phyloP scores from a whole-genome alignment of 2,329 filamentous ascomycete species.

The Trichophyton rubrum region DNA sequence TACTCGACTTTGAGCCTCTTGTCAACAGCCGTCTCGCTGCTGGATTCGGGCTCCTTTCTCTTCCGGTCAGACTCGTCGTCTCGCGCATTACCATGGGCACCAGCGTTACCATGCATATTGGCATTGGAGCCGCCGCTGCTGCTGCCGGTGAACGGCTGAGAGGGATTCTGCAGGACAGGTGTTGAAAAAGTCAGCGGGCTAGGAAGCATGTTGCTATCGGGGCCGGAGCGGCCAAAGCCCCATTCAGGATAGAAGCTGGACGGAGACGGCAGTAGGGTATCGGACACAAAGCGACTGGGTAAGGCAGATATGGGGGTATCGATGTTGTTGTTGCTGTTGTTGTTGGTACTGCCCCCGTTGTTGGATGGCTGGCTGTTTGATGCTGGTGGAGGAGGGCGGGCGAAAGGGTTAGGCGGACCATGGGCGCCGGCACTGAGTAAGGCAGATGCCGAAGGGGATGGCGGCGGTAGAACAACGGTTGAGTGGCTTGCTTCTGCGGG shows the following conservation, averaged over 20 bases:
- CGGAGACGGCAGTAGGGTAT: slow-evolving; percentile 77
- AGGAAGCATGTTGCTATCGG: slow-evolving; percentile 73
- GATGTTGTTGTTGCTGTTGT: slow-evolving; percentile 29
- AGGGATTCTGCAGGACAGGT: slow-evolving; percentile 38
- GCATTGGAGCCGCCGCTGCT: background rate
- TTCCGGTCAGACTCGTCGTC: background rate
- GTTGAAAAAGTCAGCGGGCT: slow-evolving; percentile 90
- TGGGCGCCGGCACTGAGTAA: slow-evolving; percentile 81
- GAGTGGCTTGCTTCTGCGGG: slow-evolving; percentile 44
- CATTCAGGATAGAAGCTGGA: slow-evolving; percentile 89
- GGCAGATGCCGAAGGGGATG: slow-evolving; percentile 76
- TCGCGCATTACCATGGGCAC: background rate
- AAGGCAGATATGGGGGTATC: slow-evolving; percentile 88
- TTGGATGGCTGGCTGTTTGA: slow-evolving; percentile 32
- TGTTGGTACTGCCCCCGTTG: slow-evolving; percentile 11
- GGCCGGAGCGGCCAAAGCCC: slow-evolving; percentile 53
- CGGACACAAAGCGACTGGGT: slow-evolving; percentile 79
- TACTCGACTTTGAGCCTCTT: slow-evolving; percentile 18
- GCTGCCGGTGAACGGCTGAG: background rate
- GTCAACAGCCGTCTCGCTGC: background rate
- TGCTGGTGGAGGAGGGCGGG: slow-evolving; percentile 60
- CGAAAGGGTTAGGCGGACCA: slow-evolving; percentile 91
- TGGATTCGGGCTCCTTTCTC: background rate
- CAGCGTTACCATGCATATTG: background rate
- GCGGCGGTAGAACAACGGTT: slow-evolving; percentile 75